These are phyloP conservation scores for Leishmania lainsoni DNA, from an alignment of 208 protist species.

Conservation along the genomic window DNA sequence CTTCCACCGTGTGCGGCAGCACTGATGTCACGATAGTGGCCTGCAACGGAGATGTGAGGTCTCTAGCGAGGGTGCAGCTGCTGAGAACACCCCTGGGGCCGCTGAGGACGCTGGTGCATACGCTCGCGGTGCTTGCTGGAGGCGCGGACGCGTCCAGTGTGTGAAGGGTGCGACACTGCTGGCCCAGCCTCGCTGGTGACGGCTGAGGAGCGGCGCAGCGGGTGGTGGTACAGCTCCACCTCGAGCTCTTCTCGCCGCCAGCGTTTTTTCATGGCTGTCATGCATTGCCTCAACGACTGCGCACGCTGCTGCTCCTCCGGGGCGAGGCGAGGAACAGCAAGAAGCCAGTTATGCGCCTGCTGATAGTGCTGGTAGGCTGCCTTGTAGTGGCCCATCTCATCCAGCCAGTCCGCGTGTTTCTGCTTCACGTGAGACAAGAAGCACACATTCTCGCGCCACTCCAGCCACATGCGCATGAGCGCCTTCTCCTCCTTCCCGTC, in stretches of 20 bases:
- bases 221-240: slow-evolving; percentile 26
- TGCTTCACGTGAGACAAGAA: slow-evolving; percentile 63
- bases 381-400: slow-evolving; percentile 33
- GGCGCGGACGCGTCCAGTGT: neutral
- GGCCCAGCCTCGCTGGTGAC: neutral
- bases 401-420: slow-evolving; percentile 64
- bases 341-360: slow-evolving; percentile 68
- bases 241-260: slow-evolving; percentile 31
- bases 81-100: neutral
- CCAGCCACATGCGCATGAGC: slow-evolving; percentile 37
- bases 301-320: slow-evolving; percentile 44
- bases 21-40: slow-evolving; percentile 69
- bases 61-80: neutral
- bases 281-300: slow-evolving; percentile 37
- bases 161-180: neutral
- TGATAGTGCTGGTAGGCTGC: slow-evolving; percentile 53
- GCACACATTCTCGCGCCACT: slow-evolving; percentile 69
- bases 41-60: slow-evolving; percentile 20
- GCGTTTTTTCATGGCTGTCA: slow-evolving; percentile 38
- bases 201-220: neutral
- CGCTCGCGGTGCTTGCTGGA: neutral
- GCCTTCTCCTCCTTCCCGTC: slow-evolving; percentile 12
- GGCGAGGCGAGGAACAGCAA: slow-evolving; percentile 37
- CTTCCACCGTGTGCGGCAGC: slow-evolving; percentile 52
- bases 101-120: slow-evolving; percentile 5